Conservation (phyloP, 768 basidiomycete genomes). For the Hydnum rufescens region DNA sequence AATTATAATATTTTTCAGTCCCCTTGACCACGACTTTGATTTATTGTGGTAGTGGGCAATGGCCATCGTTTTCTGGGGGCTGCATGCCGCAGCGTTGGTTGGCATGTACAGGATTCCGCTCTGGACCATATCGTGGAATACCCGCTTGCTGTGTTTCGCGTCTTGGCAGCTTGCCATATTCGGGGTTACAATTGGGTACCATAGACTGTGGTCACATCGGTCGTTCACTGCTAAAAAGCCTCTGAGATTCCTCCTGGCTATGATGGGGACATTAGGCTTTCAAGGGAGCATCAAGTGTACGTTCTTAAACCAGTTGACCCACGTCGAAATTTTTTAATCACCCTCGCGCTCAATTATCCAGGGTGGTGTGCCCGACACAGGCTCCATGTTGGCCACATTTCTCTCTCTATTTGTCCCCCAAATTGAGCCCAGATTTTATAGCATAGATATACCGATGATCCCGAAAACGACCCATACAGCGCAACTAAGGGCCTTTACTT, state of each 20-base stretch:
- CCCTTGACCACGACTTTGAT: neutral
- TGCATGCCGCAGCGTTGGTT: slow-evolving; percentile 35
- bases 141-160: slow-evolving; percentile 31
- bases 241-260: slow-evolving; percentile 38
- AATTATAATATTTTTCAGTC: neutral
- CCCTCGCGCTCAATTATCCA: neutral
- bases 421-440: slow-evolving; percentile 56
- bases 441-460: slow-evolving; percentile 57
- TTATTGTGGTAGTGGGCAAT: slow-evolving; percentile 40
- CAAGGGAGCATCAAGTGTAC: slow-evolving; percentile 52
- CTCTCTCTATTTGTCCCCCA: slow-evolving; percentile 20
- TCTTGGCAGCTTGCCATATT: slow-evolving; percentile 55
- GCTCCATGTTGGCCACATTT: neutral
- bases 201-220: slow-evolving; percentile 59
- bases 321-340: slow-evolving; percentile 31
- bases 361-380: slow-evolving; percentile 6
- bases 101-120: slow-evolving; percentile 33
- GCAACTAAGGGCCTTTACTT: slow-evolving; percentile 55
- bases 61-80: slow-evolving; percentile 31
- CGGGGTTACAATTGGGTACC: slow-evolving; percentile 65
- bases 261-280: slow-evolving; percentile 51
- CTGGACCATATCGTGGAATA: slow-evolving; percentile 24
- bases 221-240: slow-evolving; percentile 39
- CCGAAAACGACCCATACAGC: slow-evolving; percentile 49
- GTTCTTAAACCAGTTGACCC: slow-evolving; percentile 10